Percentiles rank a stretch among this genome's conserved stretches.
Conservation (phyloP, 768 basidiomycete genomes). For the Lentinula raphanica region DNA sequence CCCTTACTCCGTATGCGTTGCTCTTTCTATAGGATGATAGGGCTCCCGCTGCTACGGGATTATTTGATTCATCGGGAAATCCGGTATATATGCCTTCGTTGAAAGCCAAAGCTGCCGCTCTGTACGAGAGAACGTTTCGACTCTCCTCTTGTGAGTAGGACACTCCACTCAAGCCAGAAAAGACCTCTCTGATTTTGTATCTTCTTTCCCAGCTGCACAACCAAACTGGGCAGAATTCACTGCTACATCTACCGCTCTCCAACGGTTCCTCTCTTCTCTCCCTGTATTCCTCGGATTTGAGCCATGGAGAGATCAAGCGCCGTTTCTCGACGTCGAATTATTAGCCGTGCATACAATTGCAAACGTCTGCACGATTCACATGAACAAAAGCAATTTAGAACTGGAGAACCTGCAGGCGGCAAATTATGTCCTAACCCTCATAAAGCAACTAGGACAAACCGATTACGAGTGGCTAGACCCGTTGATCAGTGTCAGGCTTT, state of each 20-base stretch:
- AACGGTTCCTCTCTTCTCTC: slow-evolving; percentile 35
- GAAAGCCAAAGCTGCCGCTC: slow-evolving; percentile 45
- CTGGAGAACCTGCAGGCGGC: slow-evolving; percentile 39
- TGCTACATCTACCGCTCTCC: slow-evolving; percentile 39
- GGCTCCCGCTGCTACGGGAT: background rate
- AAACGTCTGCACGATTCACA: slow-evolving; percentile 45
- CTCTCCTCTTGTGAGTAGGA: slow-evolving; percentile 31
- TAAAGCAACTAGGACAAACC: slow-evolving; percentile 40
- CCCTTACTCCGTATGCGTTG: background rate
- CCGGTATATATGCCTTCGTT: slow-evolving; percentile 30
- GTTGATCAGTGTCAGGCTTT: slow-evolving; percentile 47
- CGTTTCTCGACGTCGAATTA: slow-evolving; percentile 35
- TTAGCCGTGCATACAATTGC: slow-evolving; percentile 46
- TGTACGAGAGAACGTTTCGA: slow-evolving; percentile 51
- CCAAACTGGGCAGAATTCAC: slow-evolving; percentile 35
- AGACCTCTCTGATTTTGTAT: background rate
- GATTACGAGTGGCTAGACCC: slow-evolving; percentile 55
- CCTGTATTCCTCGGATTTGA: slow-evolving; percentile 34
- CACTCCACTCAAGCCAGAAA: background rate
- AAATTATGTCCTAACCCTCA: slow-evolving; percentile 36
- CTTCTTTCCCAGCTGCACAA: slow-evolving; percentile 6
- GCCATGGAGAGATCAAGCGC: slow-evolving; percentile 25
- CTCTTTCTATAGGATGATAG: slow-evolving; percentile 7
- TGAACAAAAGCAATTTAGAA: slow-evolving; percentile 38
- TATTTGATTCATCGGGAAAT: slow-evolving; percentile 16